Conservation (phyloP, 2,329 filamentous ascomycete species). For the Xylaria sp. region DNA sequence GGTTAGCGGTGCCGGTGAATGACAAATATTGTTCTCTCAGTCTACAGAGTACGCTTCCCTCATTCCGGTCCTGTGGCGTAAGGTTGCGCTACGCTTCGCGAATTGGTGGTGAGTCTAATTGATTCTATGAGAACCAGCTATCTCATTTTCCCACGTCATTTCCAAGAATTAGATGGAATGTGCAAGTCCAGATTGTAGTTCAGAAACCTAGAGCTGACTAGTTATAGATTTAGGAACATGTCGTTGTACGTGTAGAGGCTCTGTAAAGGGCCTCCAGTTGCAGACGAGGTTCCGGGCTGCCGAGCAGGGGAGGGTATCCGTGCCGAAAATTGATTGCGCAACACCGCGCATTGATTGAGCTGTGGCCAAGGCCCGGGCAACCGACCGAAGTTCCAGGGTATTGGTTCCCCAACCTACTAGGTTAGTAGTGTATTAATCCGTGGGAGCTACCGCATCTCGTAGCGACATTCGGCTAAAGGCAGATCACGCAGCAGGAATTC, state of each 20-base stretch:
- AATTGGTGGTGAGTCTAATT: background rate
- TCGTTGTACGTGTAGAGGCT: background rate
- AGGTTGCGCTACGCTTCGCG: background rate
- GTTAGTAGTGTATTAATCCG: conserved; percentile 30
- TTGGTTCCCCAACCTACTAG: conserved; percentile 27
- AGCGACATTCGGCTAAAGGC: conserved; percentile 54
- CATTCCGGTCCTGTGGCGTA: background rate
- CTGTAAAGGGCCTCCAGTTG: background rate
- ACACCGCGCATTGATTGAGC: conserved; percentile 31
- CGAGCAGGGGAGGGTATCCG: conserved; percentile 31
- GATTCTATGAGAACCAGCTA: background rate
- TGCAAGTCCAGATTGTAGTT: background rate
- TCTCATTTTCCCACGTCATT: background rate
- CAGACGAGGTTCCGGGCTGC: conserved; percentile 17
- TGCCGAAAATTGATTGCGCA: conserved; percentile 31
- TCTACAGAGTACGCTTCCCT: background rate
- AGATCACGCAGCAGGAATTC: conserved; percentile 50
- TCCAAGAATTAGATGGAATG: background rate
- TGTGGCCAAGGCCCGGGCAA: conserved; percentile 48
- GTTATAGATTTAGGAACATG: background rate
- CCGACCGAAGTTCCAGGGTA: conserved; percentile 53
- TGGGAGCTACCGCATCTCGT: conserved; percentile 38
- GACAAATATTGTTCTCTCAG: background rate
- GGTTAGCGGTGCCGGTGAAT: background rate
- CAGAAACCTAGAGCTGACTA: background rate